Percentiles rank a stretch among this genome's conserved stretches.
These are phyloP conservation scores for Russula brevipes DNA, from an alignment of 768 basidiomycete genomes.

Conservation along the genomic window DNA sequence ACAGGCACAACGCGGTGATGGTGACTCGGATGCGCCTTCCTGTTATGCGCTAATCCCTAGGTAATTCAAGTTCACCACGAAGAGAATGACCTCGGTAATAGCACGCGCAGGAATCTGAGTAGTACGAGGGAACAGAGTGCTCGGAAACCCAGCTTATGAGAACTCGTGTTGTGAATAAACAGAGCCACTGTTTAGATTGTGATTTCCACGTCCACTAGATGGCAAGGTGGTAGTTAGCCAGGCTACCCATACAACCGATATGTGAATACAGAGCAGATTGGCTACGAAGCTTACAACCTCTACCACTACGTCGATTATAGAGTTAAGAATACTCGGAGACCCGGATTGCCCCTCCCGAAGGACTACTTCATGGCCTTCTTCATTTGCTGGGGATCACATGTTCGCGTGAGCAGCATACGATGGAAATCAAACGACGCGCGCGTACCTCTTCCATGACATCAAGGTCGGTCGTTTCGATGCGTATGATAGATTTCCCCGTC, in stretches of 20 bases:
- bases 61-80: no score
- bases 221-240: background rate
- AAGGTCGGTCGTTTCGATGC: conserved; percentile 84
- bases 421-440: background rate
- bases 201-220: background rate
- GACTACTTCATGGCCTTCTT: conserved; percentile 67
- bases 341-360: background rate
- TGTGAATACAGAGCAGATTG: conserved; percentile 1
- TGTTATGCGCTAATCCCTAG: no score
- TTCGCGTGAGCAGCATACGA: background rate
- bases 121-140: no score
- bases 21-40: no score
- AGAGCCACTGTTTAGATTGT: no score
- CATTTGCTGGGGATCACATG: conserved; percentile 54
- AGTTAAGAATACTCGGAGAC: conserved; percentile 2
- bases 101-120: no score
- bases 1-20: no score
- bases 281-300: conserved; percentile 26
- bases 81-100: no score
- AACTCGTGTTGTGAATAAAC: no score
- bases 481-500: conserved; percentile 70
- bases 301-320: conserved; percentile 11
- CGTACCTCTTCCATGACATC: conserved; percentile 91
- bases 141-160: no score
- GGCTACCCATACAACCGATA: background rate